These are phyloP conservation scores for Corrigiola litoralis DNA, from an alignment of 179 eudicot genomes.

Conservation along the genomic window DNA sequence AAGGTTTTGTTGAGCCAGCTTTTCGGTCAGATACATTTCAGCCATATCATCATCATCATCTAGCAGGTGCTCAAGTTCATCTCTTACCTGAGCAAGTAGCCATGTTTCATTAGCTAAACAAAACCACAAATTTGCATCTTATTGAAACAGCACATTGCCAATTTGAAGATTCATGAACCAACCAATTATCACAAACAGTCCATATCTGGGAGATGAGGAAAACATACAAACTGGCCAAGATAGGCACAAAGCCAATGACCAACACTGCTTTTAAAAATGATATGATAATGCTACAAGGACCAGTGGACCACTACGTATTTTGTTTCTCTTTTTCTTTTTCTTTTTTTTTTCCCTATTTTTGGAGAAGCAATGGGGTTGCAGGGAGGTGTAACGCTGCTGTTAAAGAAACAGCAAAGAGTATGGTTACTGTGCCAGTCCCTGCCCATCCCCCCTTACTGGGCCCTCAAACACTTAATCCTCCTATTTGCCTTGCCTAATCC, in stretches of 20 bases:
- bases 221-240: background rate
- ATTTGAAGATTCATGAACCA: background rate
- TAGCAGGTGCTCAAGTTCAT: constrained; percentile 88
- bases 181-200: background rate
- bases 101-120: constrained; percentile 3
- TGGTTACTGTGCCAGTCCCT: too few species aligned
- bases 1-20: constrained; percentile 57
- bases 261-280: too few species aligned
- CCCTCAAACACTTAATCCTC: too few species aligned
- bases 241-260: background rate
- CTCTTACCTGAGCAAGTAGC: constrained; percentile 63
- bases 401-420: too few species aligned
- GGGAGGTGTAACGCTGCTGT: too few species aligned
- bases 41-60: constrained; percentile 99
- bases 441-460: too few species aligned
- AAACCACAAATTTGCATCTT: background rate
- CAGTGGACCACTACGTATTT: too few species aligned
- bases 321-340: too few species aligned
- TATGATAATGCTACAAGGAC: background rate
- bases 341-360: too few species aligned
- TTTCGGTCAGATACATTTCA: constrained; percentile 95
- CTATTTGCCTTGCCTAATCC: too few species aligned
- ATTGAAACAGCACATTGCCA: background rate
- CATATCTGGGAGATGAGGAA: background rate
- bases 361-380: too few species aligned